Conservation (phyloP, 2,329 filamentous ascomycete genomes). For the Cryphonectria parasitica region DNA sequence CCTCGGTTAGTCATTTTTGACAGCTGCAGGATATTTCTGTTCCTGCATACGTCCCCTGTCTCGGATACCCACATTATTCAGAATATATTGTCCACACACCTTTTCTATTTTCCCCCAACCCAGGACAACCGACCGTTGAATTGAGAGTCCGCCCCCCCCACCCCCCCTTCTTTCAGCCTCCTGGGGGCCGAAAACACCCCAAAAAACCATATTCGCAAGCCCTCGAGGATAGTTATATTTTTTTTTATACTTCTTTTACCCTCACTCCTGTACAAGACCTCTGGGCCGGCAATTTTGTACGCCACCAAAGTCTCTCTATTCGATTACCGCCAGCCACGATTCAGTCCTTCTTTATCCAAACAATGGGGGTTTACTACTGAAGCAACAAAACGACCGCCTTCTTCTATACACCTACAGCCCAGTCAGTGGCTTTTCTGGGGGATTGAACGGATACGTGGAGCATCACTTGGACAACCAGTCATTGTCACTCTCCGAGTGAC, state of each 20-base stretch:
- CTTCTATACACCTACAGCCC: neutral
- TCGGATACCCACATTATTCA: slow-evolving; percentile 10
- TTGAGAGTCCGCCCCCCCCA: neutral
- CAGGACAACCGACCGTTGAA: neutral
- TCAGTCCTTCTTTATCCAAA: neutral
- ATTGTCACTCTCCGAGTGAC: too few species aligned
- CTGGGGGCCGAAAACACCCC: neutral
- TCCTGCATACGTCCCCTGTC: slow-evolving; percentile 19
- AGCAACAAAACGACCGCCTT: neutral
- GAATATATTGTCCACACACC: neutral
- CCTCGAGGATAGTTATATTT: neutral
- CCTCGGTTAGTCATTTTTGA: slow-evolving; percentile 14
- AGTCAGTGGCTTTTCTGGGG: neutral
- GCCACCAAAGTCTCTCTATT: neutral
- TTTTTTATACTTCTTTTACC: neutral
- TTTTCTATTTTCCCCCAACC: neutral
- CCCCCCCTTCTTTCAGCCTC: neutral
- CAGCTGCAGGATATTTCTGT: slow-evolving; percentile 19
- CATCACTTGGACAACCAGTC: too few species aligned
- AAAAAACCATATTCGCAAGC: neutral
- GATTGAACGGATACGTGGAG: too few species aligned
- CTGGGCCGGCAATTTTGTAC: slow-evolving; percentile 1
- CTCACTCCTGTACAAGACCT: neutral
- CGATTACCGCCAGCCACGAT: slow-evolving; percentile 8
- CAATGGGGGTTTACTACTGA: too few species aligned